Percentiles rank a stretch among this genome's conserved stretches.
phyloP scores from a whole-genome alignment of 495 filamentous ascomycete species.

The Podospora anserina region DNA sequence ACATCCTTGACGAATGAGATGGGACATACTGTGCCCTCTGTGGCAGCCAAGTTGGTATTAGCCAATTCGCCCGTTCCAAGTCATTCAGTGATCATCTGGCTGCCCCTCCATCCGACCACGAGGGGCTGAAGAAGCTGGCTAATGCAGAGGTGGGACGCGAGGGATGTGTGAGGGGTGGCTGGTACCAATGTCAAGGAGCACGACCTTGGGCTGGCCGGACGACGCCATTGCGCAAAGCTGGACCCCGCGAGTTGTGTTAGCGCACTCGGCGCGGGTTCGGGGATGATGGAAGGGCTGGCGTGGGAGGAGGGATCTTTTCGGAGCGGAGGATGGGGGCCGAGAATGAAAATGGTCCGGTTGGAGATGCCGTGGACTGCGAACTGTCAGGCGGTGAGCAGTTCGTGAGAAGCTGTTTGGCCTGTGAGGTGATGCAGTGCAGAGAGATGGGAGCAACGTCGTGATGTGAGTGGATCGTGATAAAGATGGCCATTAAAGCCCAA shows the following conservation, averaged over 20 bases:
- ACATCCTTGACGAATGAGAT: slow-evolving; percentile 71
- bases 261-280: slow-evolving; percentile 13
- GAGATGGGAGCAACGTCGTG: slow-evolving; percentile 14
- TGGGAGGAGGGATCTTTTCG: slow-evolving; percentile 1
- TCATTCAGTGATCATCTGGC: background rate
- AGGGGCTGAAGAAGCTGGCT: background rate
- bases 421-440: slow-evolving; percentile 7
- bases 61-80: slow-evolving; percentile 29
- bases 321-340: slow-evolving; percentile 4
- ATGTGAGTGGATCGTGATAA: slow-evolving; percentile 15
- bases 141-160: background rate
- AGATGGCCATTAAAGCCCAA: slow-evolving; percentile 6
- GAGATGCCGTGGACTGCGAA: background rate
- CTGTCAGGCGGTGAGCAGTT: slow-evolving; percentile 28
- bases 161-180: slow-evolving; percentile 5
- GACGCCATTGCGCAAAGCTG: slow-evolving; percentile 21
- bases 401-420: slow-evolving; percentile 1
- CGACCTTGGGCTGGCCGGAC: slow-evolving; percentile 34
- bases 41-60: slow-evolving; percentile 33
- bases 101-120: slow-evolving; percentile 18
- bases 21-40: slow-evolving; percentile 68
- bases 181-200: slow-evolving; percentile 53
- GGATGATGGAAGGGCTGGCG: background rate
- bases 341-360: slow-evolving; percentile 1
- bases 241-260: background rate